Percentiles rank a stretch among this genome's conserved stretches.
phyloP scores from a whole-genome alignment of 805 yeast species.

The Cyberlindnera maritima region DNA sequence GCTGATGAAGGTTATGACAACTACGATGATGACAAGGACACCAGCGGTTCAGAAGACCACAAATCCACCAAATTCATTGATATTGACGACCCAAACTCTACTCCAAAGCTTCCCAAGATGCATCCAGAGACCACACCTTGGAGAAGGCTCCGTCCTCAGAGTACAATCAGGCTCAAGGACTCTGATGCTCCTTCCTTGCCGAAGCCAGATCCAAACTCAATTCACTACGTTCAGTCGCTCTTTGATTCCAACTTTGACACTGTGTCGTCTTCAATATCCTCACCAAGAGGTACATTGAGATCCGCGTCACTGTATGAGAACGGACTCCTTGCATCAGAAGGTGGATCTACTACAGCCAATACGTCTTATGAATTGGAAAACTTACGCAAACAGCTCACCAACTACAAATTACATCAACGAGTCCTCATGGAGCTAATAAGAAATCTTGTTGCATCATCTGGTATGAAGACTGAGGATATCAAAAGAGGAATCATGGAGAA shows the following conservation, averaged over 20 bases:
- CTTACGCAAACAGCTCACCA: slow-evolving; percentile 40
- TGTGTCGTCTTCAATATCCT: not conserved
- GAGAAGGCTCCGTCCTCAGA: slow-evolving; percentile 29
- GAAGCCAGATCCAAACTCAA: slow-evolving; percentile 8
- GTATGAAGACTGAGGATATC: slow-evolving; percentile 20
- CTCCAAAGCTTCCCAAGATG: slow-evolving; percentile 32
- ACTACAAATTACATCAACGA: slow-evolving; percentile 35
- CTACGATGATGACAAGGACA: slow-evolving; percentile 3
- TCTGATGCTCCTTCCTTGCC: slow-evolving; percentile 3
- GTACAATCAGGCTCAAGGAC: slow-evolving; percentile 16
- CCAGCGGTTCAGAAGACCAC: slow-evolving; percentile 7
- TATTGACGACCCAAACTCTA: slow-evolving; percentile 27
- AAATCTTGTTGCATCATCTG: slow-evolving; percentile 19
- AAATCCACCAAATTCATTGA: slow-evolving; percentile 22
- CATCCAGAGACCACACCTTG: slow-evolving; percentile 37
- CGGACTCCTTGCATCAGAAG: slow-evolving; percentile 9
- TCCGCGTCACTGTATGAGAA: slow-evolving; percentile 24
- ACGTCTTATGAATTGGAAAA: slow-evolving; percentile 32
- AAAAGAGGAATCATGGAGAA: slow-evolving; percentile 23
- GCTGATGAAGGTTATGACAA: slow-evolving; percentile 1
- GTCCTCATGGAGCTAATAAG: slow-evolving; percentile 32
- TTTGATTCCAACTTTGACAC: slow-evolving; percentile 18
- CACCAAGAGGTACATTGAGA: slow-evolving; percentile 12
- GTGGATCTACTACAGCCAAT: slow-evolving; percentile 15
- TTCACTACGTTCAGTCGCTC: slow-evolving; percentile 24